A percentile compares a stretch with the other conserved stretches of the same genome.
These are phyloP conservation scores for Colletotrichum sidae DNA, from an alignment of 2,329 filamentous ascomycete genomes.

Conservation along the genomic window DNA sequence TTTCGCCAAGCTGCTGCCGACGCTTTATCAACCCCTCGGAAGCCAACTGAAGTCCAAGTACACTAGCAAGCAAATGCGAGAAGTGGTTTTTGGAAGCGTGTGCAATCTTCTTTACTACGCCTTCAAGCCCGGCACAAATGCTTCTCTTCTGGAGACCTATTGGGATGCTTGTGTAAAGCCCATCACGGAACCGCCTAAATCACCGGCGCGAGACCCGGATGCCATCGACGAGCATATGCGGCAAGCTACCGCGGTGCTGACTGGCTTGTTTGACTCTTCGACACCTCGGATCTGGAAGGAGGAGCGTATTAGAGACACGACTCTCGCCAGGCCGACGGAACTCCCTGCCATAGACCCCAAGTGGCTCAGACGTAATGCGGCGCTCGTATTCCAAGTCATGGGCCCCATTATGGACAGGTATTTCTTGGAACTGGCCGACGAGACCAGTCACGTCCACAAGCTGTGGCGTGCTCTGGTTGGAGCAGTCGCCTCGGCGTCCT, in stretches of 20 bases:
- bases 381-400: slow-evolving; percentile 72
- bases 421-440: slow-evolving; percentile 71
- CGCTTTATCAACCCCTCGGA: slow-evolving; percentile 74
- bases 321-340: slow-evolving; percentile 74
- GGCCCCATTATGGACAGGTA: slow-evolving; percentile 69
- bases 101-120: slow-evolving; percentile 87
- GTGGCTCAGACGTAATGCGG: slow-evolving; percentile 83
- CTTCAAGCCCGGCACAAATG: slow-evolving; percentile 76
- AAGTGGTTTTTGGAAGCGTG: slow-evolving; percentile 74
- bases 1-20: slow-evolving; percentile 64
- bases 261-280: slow-evolving; percentile 74
- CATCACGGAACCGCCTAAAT: slow-evolving; percentile 57
- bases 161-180: slow-evolving; percentile 82
- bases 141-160: slow-evolving; percentile 75
- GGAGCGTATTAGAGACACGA: slow-evolving; percentile 73
- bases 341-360: slow-evolving; percentile 86
- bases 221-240: slow-evolving; percentile 62
- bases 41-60: slow-evolving; percentile 76
- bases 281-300: slow-evolving; percentile 77
- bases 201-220: slow-evolving; percentile 48
- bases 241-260: slow-evolving; percentile 76
- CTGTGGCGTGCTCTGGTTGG: slow-evolving; percentile 73
- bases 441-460: slow-evolving; percentile 62
- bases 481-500: slow-evolving; percentile 74
- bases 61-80: slow-evolving; percentile 67